Evolutionary conservation across 2,329 filamentous ascomycete species (phyloP), one percentile per base, ranked within the genome.

Genomic region (Sarocladium kiliense): DNA sequence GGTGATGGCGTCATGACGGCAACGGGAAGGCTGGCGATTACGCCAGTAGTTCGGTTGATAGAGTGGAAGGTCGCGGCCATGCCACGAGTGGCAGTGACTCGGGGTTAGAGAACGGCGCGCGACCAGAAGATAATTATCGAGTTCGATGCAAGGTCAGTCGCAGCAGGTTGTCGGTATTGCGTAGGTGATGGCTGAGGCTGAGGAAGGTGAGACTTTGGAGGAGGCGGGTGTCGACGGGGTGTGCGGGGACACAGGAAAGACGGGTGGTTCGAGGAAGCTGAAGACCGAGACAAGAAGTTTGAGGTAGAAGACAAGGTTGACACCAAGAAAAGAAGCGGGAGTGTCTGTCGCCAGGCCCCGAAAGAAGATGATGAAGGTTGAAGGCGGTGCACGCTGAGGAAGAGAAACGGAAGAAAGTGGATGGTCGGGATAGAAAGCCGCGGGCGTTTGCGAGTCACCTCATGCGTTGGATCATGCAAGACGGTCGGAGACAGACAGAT

Each of bases 41-140:
- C 71, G 66, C 55, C 72, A 72, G 62, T 79, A 30, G 18, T 10
- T 25, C 16, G 50, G 32, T 56, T 79, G 58, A 78, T 76, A 27
- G 77, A 71, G 59, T 74, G 71, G 55, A 79, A 79, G 36, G 75
- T 65, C 57, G 75, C 72, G 61, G 77, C 76, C 77, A 79, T 79
- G 56, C 56, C 63, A 36, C 47, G 30, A 36, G 30, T 32, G 47
- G 47, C 47, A 51, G 47, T 23, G n/a, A 51, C 27, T 21, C 47
- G 27, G n/a, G n/a, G 27, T 5, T 21, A 27, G n/a, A 30, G 9
- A 47, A 23, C 25, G 25, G 25, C 14, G 18, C 9, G 44, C 18
- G 14, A 9, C 25, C 44, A 9, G 12, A 3, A 30, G n/a, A 18
- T 47, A 27, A 30, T 27, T 47, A 47, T 47, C 25, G 14, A 18